Percentiles rank a stretch among this genome's conserved stretches.
phyloP scores from a whole-genome alignment of 768 basidiomycete genomes.

The Amanita rubescens region DNA sequence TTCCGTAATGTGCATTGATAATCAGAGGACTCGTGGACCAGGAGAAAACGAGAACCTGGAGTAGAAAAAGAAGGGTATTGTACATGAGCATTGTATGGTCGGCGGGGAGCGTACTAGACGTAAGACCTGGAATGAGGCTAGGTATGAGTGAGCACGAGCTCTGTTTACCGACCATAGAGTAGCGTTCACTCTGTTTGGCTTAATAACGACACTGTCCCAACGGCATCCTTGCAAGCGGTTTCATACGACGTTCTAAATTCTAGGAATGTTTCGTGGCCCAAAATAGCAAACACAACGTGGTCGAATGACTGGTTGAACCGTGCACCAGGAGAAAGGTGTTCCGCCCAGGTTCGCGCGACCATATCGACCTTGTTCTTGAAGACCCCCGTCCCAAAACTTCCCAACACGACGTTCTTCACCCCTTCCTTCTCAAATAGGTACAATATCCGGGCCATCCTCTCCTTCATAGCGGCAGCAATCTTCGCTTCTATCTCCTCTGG shows the following conservation, averaged over 20 bases:
- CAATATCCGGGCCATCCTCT: conserved; percentile 64
- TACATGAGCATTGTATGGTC: too few relatives aligned
- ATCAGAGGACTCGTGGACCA: neutral
- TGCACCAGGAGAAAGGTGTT: conserved; percentile 44
- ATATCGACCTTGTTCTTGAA: conserved; percentile 56
- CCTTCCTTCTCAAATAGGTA: conserved; percentile 58
- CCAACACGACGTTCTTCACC: conserved; percentile 53
- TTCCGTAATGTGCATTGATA: neutral
- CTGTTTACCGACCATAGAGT: too few relatives aligned
- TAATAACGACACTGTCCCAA: neutral
- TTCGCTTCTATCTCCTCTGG: conserved; percentile 18
- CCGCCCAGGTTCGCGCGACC: conserved; percentile 59
- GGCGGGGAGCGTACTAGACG: too few relatives aligned
- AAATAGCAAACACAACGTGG: conserved; percentile 59
- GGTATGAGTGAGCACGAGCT: too few relatives aligned
- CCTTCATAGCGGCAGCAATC: conserved; percentile 54
- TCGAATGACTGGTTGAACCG: conserved; percentile 55
- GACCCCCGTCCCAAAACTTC: conserved; percentile 74
- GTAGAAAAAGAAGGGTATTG: neutral
- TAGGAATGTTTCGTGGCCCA: conserved; percentile 23
- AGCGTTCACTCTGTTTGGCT: too few relatives aligned
- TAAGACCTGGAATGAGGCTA: too few relatives aligned
- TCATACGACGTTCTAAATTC: conserved; percentile 14
- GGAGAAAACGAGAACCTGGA: neutral
- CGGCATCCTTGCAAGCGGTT: neutral